Conservation (phyloP, 148 eudicot species). For the Chenopodium suecicum region DNA sequence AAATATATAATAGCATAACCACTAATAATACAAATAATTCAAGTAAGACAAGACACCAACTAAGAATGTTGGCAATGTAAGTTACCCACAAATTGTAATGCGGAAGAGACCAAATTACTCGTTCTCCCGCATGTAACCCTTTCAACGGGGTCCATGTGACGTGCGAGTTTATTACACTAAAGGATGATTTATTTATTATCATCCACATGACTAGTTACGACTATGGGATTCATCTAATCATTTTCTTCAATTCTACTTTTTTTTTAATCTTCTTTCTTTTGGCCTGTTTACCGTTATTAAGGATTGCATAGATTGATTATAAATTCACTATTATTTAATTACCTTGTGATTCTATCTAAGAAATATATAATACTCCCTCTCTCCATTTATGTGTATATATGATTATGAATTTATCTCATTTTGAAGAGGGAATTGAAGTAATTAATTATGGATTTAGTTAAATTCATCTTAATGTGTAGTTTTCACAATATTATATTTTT, state of each 20-base stretch:
- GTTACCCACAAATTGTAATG: background rate
- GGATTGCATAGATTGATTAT: background rate
- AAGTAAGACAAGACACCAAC: constrained; percentile 9
- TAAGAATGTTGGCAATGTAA: constrained; percentile 1
- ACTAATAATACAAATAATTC: background rate
- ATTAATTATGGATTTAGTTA: no score
- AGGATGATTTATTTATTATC: background rate
- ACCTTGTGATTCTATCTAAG: background rate
- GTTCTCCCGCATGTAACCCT: constrained; percentile 9
- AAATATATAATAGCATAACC: no score
- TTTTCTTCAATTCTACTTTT: background rate
- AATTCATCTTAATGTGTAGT: no score
- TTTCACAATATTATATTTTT: no score
- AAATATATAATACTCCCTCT: no score
- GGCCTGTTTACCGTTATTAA: background rate
- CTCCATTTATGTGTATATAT: no score
- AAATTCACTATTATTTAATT: background rate
- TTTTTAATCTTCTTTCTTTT: background rate
- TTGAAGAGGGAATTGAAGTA: no score
- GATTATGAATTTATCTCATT: no score
- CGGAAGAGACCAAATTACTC: background rate
- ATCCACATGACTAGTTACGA: constrained; percentile 1
- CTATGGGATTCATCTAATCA: background rate
- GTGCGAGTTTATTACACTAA: background rate
- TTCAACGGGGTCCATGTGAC: constrained; percentile 15